Base-by-base conservation (phyloP, 768 basidiomycete genomes). In the Rhizopogon vesiculosus region DNA sequence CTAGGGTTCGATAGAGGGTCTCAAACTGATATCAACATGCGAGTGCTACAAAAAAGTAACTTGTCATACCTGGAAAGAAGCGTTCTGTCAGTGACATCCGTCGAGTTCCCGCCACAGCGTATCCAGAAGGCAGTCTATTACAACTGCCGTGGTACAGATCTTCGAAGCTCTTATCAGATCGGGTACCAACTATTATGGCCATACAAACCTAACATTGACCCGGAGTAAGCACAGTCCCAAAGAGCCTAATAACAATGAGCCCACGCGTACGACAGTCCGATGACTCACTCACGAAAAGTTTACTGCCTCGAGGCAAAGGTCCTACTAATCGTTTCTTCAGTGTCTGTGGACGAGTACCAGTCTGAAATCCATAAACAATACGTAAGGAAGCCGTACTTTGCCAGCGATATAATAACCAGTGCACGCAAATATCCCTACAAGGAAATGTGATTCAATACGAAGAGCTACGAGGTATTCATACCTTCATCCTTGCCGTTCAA, bases 191-290 rank as follows among this genome's bases (percentile, higher is more conserved):
- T 25, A 8, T 13, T 15, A 19, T 13, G 7, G 8, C 18, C 28
- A 35, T 31, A 4, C 56, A 29, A 6, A 66, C 68, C 67, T 15
- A 68, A 58, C 7, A 68, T 64, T 1, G 67, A 66, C 7, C 60
- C 54, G 5, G 66, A 69, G 22, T 69, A 64, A 22, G 68, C 66
- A 3, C 66, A 62, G 44, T 68, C 68, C 57, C 61, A 66, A 15
- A 70, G 40, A 39, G 67, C 67, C 67, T 69, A 51, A 45, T 22
- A 33, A 61, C 43, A 42, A 51, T 33, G 22, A n/a, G 38, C 42
- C 1, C 10, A 40, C 1, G 3, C 9, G 6, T 44, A 43, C n/a
- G 25, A 5, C 31, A 28, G 5, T 31, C 22, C 3, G 38, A 19
- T 44, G 39, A n/a, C 41, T n/a, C 12, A 64, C 69, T 15, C 2